Evolutionary conservation across 2,329 filamentous ascomycete genomes (phyloP), one percentile per base, ranked within the genome.

Genomic region (Pseudogymnoascus sp.): DNA sequence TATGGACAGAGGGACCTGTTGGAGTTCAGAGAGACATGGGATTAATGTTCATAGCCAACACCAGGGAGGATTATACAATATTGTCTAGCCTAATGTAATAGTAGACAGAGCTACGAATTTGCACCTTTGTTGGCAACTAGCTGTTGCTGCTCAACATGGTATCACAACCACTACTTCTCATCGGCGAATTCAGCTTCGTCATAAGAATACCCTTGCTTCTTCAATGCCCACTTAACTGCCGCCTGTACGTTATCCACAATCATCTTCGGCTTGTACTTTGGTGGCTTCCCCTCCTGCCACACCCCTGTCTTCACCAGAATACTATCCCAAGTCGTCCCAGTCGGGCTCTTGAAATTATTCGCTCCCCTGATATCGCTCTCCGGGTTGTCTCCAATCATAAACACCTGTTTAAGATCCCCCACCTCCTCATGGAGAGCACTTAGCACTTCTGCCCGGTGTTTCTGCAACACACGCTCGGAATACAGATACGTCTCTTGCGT

Each of bases 341-440:
- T 76, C 3, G 81, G 77, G 66, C 88, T 90, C 50, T 78, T 71
- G 72, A 89, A 96, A 53, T 83, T 81, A 72, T 96, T 96, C 19
- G 91, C 93, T 5, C 95, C 95, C 4, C 85, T 80, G 68, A 99
- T 96, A 74, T 99, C 95, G 69, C 89, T 95, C 72, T 91, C 91
- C 4, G 90, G 89, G 71, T 93, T 93, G 72, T 93, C 90, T 5
- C 95, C 95, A 44, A 97, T 84, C 93, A 97, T 97, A 76, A 96
- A 97, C 10, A 97, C 92, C 47, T 82, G 83, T 70, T 81, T 80
- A 63, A 96, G 75, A n/a, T 82, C 80, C 19, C 71, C 74, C 2
- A 75, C 63, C 31, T 70, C 67, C 59, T 64, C 59, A 56, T 70
- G 68, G 56, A 66, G 64, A 19, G 37, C 61, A n/a, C 42, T 63